Percentiles rank a stretch among this genome's conserved stretches.
Evolutionary conservation across 768 basidiomycete genomes (phyloP).

Genomic region (Boletus coccyginus): DNA sequence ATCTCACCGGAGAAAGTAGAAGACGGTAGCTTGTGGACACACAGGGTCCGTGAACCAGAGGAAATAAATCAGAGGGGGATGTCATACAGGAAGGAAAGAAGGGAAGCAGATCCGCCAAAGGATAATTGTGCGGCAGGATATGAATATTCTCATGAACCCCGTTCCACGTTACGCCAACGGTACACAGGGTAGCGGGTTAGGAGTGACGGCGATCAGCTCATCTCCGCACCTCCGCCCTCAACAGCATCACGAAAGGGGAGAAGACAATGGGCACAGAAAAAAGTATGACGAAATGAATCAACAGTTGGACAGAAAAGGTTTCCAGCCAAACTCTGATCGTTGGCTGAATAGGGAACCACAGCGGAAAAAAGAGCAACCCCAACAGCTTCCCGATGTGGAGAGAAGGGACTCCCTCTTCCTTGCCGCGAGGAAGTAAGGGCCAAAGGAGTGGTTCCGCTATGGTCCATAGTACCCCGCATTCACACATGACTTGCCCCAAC

Average conservation of each 20-base stretch:
- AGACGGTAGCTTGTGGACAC: background rate
- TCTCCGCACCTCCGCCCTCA: conserved; percentile 19
- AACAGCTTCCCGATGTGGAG: conserved; percentile 1
- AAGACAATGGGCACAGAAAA: conserved; percentile 1
- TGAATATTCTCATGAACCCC: conserved; percentile 11
- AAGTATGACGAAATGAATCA: background rate
- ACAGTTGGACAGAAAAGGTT: background rate
- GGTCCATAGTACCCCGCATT: background rate
- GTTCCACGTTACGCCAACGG: conserved; percentile 6
- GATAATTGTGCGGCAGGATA: conserved; percentile 4
- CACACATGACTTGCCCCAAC: conserved; percentile 1
- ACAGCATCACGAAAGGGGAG: conserved; percentile 17
- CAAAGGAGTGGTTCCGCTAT: background rate
- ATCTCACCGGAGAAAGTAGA: background rate
- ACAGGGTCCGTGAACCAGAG: background rate
- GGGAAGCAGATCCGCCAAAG: conserved; percentile 1
- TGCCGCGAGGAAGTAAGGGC: conserved; percentile 2
- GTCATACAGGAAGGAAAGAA: background rate
- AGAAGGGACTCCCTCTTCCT: conserved; percentile 4
- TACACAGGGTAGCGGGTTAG: conserved; percentile 19
- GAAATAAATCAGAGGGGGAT: background rate
- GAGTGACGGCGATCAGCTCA: conserved; percentile 29
- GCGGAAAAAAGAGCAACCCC: background rate
- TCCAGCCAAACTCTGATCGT: background rate
- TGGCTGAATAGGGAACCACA: conserved; percentile 8